phyloP scores from a whole-genome alignment of 257 asterid genomes.

The Solanum raphanifolium region DNA sequence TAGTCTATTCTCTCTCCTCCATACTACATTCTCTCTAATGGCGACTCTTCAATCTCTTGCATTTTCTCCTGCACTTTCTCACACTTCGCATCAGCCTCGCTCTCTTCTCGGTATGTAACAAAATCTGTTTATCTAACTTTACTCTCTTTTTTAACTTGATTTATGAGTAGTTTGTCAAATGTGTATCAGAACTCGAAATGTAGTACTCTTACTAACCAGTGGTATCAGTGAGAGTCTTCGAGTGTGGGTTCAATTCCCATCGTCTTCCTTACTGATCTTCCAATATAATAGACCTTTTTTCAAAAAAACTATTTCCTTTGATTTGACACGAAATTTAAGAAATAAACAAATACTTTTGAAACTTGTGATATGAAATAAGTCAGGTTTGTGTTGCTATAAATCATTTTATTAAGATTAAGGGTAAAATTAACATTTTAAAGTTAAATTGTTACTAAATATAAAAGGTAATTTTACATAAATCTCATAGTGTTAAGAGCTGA shows the following conservation, averaged over 20 bases:
- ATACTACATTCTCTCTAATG: constrained; percentile 17
- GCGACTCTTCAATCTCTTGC: constrained; percentile 63
- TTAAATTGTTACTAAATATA: too few species aligned
- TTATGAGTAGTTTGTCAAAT: not conserved
- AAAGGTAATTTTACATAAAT: too few species aligned
- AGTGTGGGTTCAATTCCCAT: not conserved
- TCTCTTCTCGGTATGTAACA: constrained; percentile 33
- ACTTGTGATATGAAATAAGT: not conserved
- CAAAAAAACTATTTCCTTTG: not conserved
- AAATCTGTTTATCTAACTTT: not conserved
- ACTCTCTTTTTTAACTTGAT: not conserved
- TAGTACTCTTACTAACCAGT: not conserved
- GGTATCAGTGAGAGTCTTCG: not conserved
- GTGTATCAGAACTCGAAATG: not conserved
- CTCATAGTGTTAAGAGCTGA: too few species aligned
- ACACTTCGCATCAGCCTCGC: constrained; percentile 29
- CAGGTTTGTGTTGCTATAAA: not conserved
- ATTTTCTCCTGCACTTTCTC: constrained; percentile 49
- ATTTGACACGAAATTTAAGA: not conserved
- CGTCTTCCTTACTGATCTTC: too few species aligned
- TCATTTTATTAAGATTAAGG: not conserved
- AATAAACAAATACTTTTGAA: too few species aligned
- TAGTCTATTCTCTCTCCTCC: constrained; percentile 3
- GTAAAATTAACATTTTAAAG: too few species aligned
- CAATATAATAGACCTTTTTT: not conserved